These are phyloP conservation scores for Tylopilus intermedius DNA, from an alignment of 768 basidiomycete species.

Conservation along the genomic window DNA sequence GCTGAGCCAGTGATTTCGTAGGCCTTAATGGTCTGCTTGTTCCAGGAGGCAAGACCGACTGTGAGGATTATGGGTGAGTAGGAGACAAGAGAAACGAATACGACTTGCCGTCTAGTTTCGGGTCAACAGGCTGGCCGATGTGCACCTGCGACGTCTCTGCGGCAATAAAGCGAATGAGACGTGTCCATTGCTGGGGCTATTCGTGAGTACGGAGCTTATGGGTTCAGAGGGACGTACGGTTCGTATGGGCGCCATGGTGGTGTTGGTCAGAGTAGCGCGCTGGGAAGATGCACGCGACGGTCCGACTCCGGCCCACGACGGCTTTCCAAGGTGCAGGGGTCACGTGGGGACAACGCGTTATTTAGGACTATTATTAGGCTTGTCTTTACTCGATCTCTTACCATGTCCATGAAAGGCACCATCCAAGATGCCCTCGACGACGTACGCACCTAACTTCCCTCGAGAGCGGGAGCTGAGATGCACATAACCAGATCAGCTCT, in stretches of 20 bases:
- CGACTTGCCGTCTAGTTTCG: slow-evolving; percentile 54
- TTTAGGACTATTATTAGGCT: not conserved
- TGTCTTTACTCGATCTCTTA: not conserved
- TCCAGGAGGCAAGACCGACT: slow-evolving; percentile 59
- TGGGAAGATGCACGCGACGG: slow-evolving; percentile 2
- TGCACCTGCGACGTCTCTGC: slow-evolving; percentile 70
- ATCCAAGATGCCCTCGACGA: slow-evolving; percentile 66
- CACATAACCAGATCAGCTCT: slow-evolving; percentile 54
- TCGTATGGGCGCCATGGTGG: slow-evolving; percentile 52
- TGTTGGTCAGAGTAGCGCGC: slow-evolving; percentile 1
- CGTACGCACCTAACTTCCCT: slow-evolving; percentile 36
- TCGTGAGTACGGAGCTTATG: not conserved
- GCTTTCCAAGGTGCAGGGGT: not conserved
- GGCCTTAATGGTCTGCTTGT: slow-evolving; percentile 55
- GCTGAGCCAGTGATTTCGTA: slow-evolving; percentile 69
- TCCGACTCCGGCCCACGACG: too few relatives aligned
- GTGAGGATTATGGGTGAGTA: slow-evolving; percentile 1
- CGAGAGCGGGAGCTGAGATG: slow-evolving; percentile 8
- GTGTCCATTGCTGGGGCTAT: slow-evolving; percentile 48
- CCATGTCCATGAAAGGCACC: slow-evolving; percentile 37
- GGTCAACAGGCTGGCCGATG: slow-evolving; percentile 71
- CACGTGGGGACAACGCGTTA: slow-evolving; percentile 30
- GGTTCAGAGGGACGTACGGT: slow-evolving; percentile 39
- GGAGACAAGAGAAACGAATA: not conserved
- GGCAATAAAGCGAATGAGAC: slow-evolving; percentile 78